A percentile compares a stretch with the other conserved stretches of the same genome.
phyloP scores from a whole-genome alignment of 2,329 filamentous ascomycete species.

The Periconia sp. region DNA sequence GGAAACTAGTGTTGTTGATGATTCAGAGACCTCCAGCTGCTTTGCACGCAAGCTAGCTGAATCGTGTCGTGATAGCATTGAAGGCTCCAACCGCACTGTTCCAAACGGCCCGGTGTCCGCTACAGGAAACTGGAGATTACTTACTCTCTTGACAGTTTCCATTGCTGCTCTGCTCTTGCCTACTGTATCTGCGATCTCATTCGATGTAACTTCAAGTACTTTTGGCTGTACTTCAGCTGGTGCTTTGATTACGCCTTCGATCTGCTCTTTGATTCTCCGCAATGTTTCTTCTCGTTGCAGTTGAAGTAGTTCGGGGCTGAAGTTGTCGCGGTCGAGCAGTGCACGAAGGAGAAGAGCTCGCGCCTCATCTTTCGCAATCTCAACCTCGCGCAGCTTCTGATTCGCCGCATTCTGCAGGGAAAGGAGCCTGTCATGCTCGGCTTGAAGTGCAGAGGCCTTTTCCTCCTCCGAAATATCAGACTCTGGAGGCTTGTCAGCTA shows the following conservation, averaged over 20 bases:
- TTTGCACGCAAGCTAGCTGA: neutral
- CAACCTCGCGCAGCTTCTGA: constrained; percentile 36
- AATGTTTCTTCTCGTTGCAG: constrained; percentile 35
- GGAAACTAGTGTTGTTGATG: constrained; percentile 25
- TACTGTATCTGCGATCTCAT: constrained; percentile 39
- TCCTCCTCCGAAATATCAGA: constrained; percentile 33
- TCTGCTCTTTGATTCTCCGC: constrained; percentile 35
- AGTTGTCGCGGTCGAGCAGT: constrained; percentile 34
- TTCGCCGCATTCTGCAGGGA: constrained; percentile 37
- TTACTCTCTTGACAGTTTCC: constrained; percentile 43
- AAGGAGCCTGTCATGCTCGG: constrained; percentile 39
- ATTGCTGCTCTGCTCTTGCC: constrained; percentile 35
- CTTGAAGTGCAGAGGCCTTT: constrained; percentile 31
- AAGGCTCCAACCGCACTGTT: neutral
- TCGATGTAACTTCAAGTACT: constrained; percentile 32
- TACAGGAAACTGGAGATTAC: constrained; percentile 27
- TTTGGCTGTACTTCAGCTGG: constrained; percentile 34
- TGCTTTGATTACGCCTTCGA: constrained; percentile 33
- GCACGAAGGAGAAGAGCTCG: constrained; percentile 35
- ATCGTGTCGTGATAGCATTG: neutral
- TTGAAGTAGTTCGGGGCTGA: constrained; percentile 35
- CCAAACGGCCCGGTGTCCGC: constrained; percentile 18
- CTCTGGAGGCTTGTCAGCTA: constrained; percentile 15
- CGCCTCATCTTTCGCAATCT: constrained; percentile 40
- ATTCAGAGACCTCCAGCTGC: constrained; percentile 6